phyloP scores from a whole-genome alignment of 331 rosid species.

The Quercus phellos region DNA sequence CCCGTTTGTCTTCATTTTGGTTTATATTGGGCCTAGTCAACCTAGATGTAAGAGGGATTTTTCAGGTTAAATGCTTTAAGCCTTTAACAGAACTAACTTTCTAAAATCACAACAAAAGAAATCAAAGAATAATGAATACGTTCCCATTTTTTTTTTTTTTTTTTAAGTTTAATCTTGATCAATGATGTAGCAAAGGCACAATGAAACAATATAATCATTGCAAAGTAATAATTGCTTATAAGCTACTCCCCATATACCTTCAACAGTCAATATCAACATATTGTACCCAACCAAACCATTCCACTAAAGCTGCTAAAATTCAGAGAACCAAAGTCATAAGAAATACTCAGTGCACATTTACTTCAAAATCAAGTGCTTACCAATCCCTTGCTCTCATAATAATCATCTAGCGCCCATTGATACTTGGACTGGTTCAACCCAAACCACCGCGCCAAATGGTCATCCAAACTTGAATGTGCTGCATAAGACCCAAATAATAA shows the following conservation, averaged over 20 bases:
- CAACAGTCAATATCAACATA: background rate
- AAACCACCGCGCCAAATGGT: slow-evolving; percentile 95
- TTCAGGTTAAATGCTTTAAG: too few species aligned
- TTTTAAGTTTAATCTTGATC: background rate
- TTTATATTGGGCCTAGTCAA: too few species aligned
- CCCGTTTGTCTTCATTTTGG: too few species aligned
- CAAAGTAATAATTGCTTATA: background rate
- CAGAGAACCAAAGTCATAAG: background rate
- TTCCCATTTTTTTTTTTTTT: too few species aligned
- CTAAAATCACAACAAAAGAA: too few species aligned
- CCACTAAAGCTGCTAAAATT: background rate
- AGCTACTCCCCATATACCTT: background rate
- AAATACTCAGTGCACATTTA: background rate
- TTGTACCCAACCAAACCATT: background rate
- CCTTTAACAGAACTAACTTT: too few species aligned
- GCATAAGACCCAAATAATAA: slow-evolving; percentile 24
- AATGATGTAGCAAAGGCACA: background rate
- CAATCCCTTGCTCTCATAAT: slow-evolving; percentile 85
- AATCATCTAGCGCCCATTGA: slow-evolving; percentile 99
- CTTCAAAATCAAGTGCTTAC: slow-evolving; percentile 45
- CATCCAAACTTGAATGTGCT: slow-evolving; percentile 96
- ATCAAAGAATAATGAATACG: too few species aligned
- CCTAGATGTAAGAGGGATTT: too few species aligned
- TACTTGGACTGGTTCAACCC: slow-evolving; percentile 97
- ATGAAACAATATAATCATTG: background rate